Evolutionary conservation across 1,284 basidiomycete species (phyloP).

Genomic region (Ganoderma lucidum): DNA sequence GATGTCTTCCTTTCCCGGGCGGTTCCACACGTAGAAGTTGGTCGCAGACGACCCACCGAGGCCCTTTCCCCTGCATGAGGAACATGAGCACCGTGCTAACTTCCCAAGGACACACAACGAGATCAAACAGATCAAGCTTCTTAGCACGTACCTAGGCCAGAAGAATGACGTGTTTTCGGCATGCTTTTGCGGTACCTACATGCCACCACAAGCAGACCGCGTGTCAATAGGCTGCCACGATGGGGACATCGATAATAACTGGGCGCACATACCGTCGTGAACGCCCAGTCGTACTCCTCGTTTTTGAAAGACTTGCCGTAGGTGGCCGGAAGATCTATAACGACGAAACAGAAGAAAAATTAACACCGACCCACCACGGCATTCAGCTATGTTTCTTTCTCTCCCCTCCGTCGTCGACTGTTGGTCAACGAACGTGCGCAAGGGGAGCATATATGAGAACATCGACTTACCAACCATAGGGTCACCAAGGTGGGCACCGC

Average conservation of each 20-base stretch:
- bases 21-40: slow-evolving; percentile 29
- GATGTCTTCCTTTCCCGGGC: slow-evolving; percentile 24
- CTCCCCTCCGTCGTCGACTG: no score
- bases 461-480: slow-evolving; percentile 36
- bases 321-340: neutral
- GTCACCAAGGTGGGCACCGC: slow-evolving; percentile 43
- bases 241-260: neutral
- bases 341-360: no score
- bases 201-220: neutral
- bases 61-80: slow-evolving; percentile 24
- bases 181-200: neutral
- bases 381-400: no score
- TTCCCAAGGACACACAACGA: neutral
- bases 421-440: no score
- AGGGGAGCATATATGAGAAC: neutral
- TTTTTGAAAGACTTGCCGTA: slow-evolving; percentile 3
- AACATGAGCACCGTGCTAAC: neutral
- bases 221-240: no score
- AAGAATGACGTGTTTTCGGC: neutral
- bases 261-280: slow-evolving; percentile 6
- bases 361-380: no score
- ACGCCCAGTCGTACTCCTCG: slow-evolving; percentile 28
- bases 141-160: neutral
- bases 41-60: slow-evolving; percentile 29
- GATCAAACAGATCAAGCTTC: no score